A percentile compares a stretch with the other conserved stretches of the same genome.
Evolutionary conservation across 805 yeast species (phyloP).

Genomic region (Zygoascus tannicola): DNA sequence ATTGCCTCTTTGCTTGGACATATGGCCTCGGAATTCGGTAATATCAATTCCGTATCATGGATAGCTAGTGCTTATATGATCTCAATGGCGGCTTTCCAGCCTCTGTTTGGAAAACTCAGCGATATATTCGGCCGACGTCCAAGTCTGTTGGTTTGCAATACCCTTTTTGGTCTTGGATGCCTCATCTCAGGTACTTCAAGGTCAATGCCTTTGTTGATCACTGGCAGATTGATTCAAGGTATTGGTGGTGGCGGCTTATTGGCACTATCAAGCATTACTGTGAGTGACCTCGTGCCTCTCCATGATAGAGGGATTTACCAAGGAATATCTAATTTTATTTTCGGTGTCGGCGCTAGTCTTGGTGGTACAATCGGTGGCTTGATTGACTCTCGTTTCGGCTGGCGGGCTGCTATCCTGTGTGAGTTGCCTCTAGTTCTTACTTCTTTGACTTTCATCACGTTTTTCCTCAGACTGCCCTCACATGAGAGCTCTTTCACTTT

Average conservation of each 20-base stretch:
- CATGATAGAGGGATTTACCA: conserved; percentile 74
- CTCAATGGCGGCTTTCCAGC: conserved; percentile 66
- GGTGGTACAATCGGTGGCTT: conserved; percentile 57
- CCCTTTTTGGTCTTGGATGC: conserved; percentile 40
- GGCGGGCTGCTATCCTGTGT: conserved; percentile 44
- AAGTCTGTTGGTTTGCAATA: conserved; percentile 34
- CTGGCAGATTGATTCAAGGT: conserved; percentile 73
- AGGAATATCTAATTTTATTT: conserved; percentile 69
- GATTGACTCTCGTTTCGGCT: conserved; percentile 45
- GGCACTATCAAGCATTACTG: conserved; percentile 62
- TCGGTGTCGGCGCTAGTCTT: conserved; percentile 63
- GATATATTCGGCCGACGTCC: conserved; percentile 42
- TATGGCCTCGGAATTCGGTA: conserved; percentile 51
- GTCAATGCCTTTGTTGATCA: conserved; percentile 49
- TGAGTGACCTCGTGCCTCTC: conserved; percentile 67
- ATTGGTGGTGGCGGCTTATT: conserved; percentile 88
- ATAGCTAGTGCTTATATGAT: conserved; percentile 62
- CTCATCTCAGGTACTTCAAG: conserved; percentile 43
- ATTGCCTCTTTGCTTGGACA: conserved; percentile 49
- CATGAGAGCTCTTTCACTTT: background rate
- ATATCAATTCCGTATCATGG: conserved; percentile 50
- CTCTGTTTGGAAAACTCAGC: conserved; percentile 58
- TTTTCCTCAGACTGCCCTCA: background rate
- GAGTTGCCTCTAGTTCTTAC: conserved; percentile 36
- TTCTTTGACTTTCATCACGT: conserved; percentile 17